Base-by-base conservation (phyloP, 176 grass and related monocot species). In the Pontederia paniculata region DNA sequence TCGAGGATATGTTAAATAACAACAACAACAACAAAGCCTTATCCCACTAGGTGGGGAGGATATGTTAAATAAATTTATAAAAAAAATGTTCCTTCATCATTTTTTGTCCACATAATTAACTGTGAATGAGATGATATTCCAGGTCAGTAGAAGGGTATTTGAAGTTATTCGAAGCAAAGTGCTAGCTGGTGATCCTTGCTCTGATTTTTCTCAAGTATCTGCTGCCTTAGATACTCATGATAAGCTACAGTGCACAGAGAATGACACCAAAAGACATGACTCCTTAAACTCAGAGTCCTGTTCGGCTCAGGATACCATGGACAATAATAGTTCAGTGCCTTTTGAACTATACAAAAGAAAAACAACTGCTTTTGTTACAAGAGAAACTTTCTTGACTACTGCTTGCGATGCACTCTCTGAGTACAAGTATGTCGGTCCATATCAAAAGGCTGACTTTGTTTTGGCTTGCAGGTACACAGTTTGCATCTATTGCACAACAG, bases 341-440 rank as follows among this genome's bases (percentile, higher is more conserved):
- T 95, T 95, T 65, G 84, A 95, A 60, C 69, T 88, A 23, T 95
- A 95, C 81, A 88, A 95, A 76, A 79, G 77, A 23, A 76, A 71
- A 43, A 88, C 89, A 4, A 88, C 89, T 57, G 69, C 79, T 52
- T 45, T 95, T 54, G 15, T 88, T 42, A 74, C 78, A 5, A 69
- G 89, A 59, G 69, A 71, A 12, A 83, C 76, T n/a, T 95, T 95
- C 74, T 66, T 95, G 12, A 64, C 59, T 41, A 59, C 85, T 48
- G 76, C 85, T 52, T 88, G 81, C 68, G 65, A 79, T 45, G 84
- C 89, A 55, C 81, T 95, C n/a, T 78, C 89, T 52, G 60, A 67
- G 21, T 95, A 89, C 68, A 95, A 95, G 52, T 95, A 95, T 51
- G 72, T 95, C 20, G 78, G 78, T 19, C 81, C 89, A 47, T 80